These are phyloP conservation scores for Begonia masoniana DNA, from an alignment of 306 rosid species.

Conservation along the genomic window DNA sequence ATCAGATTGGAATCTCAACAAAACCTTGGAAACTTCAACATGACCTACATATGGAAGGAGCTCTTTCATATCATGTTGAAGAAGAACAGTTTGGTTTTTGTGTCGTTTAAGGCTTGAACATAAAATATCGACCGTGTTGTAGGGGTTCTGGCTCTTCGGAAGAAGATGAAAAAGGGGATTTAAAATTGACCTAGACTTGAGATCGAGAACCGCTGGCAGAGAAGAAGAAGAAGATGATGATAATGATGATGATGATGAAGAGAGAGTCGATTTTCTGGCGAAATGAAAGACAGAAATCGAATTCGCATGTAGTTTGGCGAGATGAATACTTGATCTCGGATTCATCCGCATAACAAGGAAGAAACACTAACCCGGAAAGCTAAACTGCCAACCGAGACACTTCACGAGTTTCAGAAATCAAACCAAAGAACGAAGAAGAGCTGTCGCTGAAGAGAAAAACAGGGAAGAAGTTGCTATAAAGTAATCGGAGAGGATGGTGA, in stretches of 20 bases:
- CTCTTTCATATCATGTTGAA: slow-evolving; percentile 34
- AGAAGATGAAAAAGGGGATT: slow-evolving; percentile 75
- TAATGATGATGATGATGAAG: slow-evolving; percentile 10
- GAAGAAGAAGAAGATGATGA: slow-evolving; percentile 30
- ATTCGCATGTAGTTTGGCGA: no score
- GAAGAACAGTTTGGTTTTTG: slow-evolving; percentile 23
- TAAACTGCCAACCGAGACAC: no score
- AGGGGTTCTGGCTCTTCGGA: slow-evolving; percentile 64
- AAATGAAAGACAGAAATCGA: slow-evolving; percentile 3
- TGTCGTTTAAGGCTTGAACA: slow-evolving; percentile 37
- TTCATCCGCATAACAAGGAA: no score
- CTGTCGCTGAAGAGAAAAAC: no score
- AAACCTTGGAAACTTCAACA: slow-evolving; percentile 56
- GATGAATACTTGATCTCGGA: no score
- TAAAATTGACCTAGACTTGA: slow-evolving; percentile 25
- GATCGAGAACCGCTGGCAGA: slow-evolving; percentile 25
- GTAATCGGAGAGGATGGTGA: no score
- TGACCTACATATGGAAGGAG: slow-evolving; percentile 56
- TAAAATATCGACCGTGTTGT: slow-evolving; percentile 57
- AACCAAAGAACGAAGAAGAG: no score
- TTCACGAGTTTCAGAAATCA: no score
- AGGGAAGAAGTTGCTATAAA: no score
- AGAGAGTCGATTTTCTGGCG: slow-evolving; percentile 14
- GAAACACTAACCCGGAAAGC: no score
- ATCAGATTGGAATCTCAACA: slow-evolving; percentile 71